phyloP scores from a whole-genome alignment of 176 grass and related monocot genomes.

The Zoysia pacifica region DNA sequence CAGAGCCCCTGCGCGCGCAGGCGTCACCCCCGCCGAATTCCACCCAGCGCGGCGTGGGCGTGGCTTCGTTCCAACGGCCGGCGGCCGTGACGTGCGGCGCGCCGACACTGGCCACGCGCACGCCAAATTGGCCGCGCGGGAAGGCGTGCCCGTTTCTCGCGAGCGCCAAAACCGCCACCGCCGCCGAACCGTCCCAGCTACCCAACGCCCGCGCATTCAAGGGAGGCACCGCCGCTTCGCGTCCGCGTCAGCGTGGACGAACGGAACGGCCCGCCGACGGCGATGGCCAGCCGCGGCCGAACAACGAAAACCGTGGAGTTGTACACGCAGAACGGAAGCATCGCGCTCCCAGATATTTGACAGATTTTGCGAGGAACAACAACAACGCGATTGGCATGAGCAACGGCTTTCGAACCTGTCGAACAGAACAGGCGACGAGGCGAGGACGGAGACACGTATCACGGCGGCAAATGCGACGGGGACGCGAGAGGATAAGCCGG shows the following conservation, averaged over 20 bases:
- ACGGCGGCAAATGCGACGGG: neutral
- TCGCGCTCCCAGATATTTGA: too few species aligned
- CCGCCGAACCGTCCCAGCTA: neutral
- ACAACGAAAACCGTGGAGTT: neutral
- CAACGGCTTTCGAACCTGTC: neutral
- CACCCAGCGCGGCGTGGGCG: too few species aligned
- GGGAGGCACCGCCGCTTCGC: neutral
- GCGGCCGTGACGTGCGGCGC: neutral
- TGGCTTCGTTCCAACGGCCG: neutral
- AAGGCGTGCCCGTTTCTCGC: neutral
- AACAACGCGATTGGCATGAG: conserved; percentile 18
- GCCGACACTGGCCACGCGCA: neutral
- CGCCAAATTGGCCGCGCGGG: neutral
- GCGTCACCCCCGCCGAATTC: too few species aligned
- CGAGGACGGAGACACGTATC: neutral
- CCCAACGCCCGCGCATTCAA: neutral
- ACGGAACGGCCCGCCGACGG: neutral
- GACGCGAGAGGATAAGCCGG: too few species aligned
- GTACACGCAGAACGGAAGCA: too few species aligned
- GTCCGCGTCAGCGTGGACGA: neutral
- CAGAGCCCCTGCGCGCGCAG: too few species aligned
- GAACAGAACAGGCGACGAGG: neutral
- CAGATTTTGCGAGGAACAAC: too few species aligned
- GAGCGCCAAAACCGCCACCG: neutral
- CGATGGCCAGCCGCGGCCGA: neutral